Base-by-base conservation (phyloP, 2,329 filamentous ascomycete species). In the Pseudogymnoascus sp. region DNA sequence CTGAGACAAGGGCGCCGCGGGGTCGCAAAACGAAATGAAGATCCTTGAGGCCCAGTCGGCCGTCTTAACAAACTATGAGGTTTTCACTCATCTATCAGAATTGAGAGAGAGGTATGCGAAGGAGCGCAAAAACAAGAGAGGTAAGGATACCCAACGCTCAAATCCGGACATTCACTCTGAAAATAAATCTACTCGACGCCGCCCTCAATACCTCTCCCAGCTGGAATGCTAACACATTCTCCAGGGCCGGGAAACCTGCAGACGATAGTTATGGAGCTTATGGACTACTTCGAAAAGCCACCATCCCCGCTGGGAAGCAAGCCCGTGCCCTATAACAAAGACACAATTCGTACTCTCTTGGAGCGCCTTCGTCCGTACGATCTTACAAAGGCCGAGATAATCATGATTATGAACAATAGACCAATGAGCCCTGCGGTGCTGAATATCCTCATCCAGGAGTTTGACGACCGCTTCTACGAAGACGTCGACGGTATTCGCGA, bases 11-110 rank as follows among this genome's bases (percentile, higher is more conserved):
- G 27, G 2, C n/a, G 10, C 48, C 48, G 48, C 48, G 29, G 48
- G 48, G 48, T 55, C 48, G 29, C 29, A 55, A 55, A 21, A 29
- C 48, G 71, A 48, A 39, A 86, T 87, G 85, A 87, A 89, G 81
- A 83, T 92, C 70, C 76, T 90, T 68, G 87, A 88, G 70, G 78
- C 87, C 2, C 87, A 90, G 71, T 84, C 84, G 31, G 87, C 86
- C 4, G 80, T 87, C 42, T 78, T 92, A 69, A 84, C 85, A 72
- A 91, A 91, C 73, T 87, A 83, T 66, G 88, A 91, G 77, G 87
- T 91, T 65, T 86, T 86, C 69, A 78, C 81, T 62, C 87, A 89
- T 68, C 74, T 91, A 39, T 75, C 75, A 5, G 80, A 86, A 55
- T 82, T 84, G 69, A 78, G 79, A 60, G 74, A 77, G 61, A 75